A percentile compares a stretch with the other conserved stretches of the same genome.
Evolutionary conservation across 768 basidiomycete genomes (phyloP).

Genomic region (Leccinum imitatum): DNA sequence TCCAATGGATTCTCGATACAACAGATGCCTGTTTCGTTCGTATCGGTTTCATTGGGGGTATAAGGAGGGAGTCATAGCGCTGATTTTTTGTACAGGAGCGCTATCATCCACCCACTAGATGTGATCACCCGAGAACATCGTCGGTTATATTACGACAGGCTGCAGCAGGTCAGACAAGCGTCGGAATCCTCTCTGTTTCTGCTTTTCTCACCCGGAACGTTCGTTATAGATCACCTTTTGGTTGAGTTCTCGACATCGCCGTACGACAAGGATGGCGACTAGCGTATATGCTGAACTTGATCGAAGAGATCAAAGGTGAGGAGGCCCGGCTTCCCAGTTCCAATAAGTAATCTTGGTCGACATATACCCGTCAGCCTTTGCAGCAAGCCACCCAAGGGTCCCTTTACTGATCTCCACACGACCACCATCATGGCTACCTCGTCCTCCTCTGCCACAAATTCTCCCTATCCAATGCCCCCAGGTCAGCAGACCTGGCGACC

Average conservation of each 20-base stretch:
- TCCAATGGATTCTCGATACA: conserved; percentile 58
- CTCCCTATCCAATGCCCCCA: conserved; percentile 58
- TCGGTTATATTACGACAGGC: too few relatives aligned
- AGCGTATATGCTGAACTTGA: too few relatives aligned
- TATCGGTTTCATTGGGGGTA: conserved; percentile 4
- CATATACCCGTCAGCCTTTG: conserved; percentile 13
- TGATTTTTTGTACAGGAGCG: conserved; percentile 7
- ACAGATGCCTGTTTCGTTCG: conserved; percentile 58
- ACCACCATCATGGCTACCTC: conserved; percentile 35
- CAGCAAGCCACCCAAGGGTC: conserved; percentile 13
- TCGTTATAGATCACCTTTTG: too few relatives aligned
- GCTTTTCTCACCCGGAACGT: too few relatives aligned
- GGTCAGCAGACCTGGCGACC: conserved; percentile 66
- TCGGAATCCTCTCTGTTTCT: too few relatives aligned
- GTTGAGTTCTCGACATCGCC: too few relatives aligned
- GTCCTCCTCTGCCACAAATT: conserved; percentile 30
- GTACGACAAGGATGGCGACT: too few relatives aligned
- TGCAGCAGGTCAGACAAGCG: too few relatives aligned
- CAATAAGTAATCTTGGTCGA: too few relatives aligned
- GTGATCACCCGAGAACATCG: conserved; percentile 36
- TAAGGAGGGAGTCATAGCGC: not conserved
- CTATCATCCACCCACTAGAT: conserved; percentile 26
- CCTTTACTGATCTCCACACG: conserved; percentile 24
- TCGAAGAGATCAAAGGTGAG: too few relatives aligned
- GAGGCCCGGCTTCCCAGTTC: too few relatives aligned